Percentiles rank a stretch among this genome's conserved stretches.
Conservation (phyloP, 2,329 filamentous ascomycete genomes). For the Phoma sp. region DNA sequence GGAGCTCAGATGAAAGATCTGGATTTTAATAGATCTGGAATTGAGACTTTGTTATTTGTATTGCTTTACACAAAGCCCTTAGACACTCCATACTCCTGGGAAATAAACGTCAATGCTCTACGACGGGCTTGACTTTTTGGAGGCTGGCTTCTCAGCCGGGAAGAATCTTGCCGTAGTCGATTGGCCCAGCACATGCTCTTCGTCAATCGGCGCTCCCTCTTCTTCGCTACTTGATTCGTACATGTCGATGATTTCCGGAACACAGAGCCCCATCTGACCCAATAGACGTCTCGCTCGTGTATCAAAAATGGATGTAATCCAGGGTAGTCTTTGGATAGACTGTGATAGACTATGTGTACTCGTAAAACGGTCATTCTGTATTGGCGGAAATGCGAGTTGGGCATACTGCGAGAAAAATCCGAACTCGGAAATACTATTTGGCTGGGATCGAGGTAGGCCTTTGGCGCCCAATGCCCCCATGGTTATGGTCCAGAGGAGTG, state of each 20-base stretch:
- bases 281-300: constrained; percentile 24
- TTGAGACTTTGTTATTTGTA: too few species aligned
- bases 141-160: background rate
- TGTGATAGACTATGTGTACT: constrained; percentile 15
- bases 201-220: constrained; percentile 10
- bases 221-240: constrained; percentile 21
- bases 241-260: constrained; percentile 11
- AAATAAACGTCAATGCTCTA: background rate
- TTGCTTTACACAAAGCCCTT: too few species aligned
- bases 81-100: too few species aligned
- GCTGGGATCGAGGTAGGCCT: constrained; percentile 8
- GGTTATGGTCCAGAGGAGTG: constrained; percentile 39
- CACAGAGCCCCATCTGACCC: constrained; percentile 27
- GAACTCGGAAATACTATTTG: constrained; percentile 3
- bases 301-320: constrained; percentile 32
- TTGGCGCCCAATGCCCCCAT: constrained; percentile 37
- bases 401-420: constrained; percentile 30
- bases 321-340: constrained; percentile 17
- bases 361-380: constrained; percentile 10
- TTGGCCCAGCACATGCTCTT: constrained; percentile 26
- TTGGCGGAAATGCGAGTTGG: constrained; percentile 13
- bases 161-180: constrained; percentile 28
- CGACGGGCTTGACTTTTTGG: constrained; percentile 4
- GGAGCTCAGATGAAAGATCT: too few species aligned
- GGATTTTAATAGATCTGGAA: too few species aligned